Evolutionary conservation across 345 rosid genomes (phyloP).

Genomic region (Firmiana major): DNA sequence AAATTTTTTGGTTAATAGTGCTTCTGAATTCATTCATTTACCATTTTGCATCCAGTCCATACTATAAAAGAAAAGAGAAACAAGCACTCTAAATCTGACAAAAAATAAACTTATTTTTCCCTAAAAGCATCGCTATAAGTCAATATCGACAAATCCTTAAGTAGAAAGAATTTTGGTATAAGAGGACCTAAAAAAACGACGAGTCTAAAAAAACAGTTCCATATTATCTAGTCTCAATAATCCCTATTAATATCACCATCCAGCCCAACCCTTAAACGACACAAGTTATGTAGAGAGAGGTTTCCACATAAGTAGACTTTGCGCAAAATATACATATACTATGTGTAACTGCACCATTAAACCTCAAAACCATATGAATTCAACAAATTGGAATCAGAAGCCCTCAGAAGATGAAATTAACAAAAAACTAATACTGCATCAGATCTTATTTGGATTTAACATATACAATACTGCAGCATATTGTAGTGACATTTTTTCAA

Average conservation of each 20-base stretch:
- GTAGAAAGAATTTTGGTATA: not conserved
- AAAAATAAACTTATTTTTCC: not conserved
- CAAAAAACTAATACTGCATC: too few species aligned
- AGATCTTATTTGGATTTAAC: too few species aligned
- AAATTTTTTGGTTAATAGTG: not conserved
- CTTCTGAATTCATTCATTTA: not conserved
- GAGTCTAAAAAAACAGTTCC: not conserved
- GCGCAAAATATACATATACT: not conserved
- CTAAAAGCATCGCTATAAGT: not conserved
- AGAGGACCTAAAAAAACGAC: not conserved
- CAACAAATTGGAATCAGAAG: too few species aligned
- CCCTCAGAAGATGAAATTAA: too few species aligned
- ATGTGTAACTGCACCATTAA: not conserved
- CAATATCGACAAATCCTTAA: not conserved
- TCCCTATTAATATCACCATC: not conserved
- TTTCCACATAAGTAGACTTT: conserved; percentile 1
- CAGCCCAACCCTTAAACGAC: not conserved
- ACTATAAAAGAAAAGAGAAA: not conserved
- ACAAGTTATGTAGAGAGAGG: not conserved
- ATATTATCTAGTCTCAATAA: not conserved
- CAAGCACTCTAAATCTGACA: not conserved
- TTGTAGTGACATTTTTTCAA: too few species aligned
- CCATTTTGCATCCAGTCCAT: not conserved
- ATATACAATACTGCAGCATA: too few species aligned
- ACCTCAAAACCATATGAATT: too few species aligned